Base-by-base conservation (phyloP, 805 yeast genomes). In the Wickerhamomyces alni region DNA sequence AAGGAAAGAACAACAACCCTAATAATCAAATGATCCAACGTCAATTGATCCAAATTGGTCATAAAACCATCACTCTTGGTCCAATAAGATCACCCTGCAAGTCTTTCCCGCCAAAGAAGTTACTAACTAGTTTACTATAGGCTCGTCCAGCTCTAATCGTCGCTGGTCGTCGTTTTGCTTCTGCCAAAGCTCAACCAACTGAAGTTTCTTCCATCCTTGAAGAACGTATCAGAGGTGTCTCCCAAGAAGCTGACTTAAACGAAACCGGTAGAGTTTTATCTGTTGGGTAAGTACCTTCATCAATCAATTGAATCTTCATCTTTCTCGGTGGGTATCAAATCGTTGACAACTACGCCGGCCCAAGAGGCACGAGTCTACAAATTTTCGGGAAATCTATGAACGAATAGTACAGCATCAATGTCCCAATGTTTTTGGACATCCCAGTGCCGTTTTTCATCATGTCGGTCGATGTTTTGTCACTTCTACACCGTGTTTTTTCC, bases 201-300 rank as follows among this genome's bases (percentile, higher is more conserved):
- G 99, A 93, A 77, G 99, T 93, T 55, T 89, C 99, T 57, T 87
- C 98, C 46, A 93, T 93, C 75, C 82, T 93, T 66, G 99, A 93
- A 78, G 96, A 93, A 73, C 88, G 95, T 76, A 93, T 93, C 77
- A 89, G 96, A 78, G 99, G 99, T 75, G 94, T 91, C 61, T 81
- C 96, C 52, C 93, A 87, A 63, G 98, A 91, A 73, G 87, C 96
- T 61, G 81, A 87, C 83, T 82, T 93, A 65, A 87, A 93, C 72
- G 99, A 93, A 77, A 94, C 99, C 67, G 99, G 99, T 72, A 87
- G 96, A 75, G 99, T 93, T 65, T 79, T 93, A 67, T 84, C 97
- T 57, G 96, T 93, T 66, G 99, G 87, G 87, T 81, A 75, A 58
- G 87, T 80, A n/a, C n/a, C n/a, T n/a, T n/a, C n/a, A n/a, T n/a